Base-by-base conservation (phyloP, 495 filamentous ascomycete genomes). In the Xylaria sp. region DNA sequence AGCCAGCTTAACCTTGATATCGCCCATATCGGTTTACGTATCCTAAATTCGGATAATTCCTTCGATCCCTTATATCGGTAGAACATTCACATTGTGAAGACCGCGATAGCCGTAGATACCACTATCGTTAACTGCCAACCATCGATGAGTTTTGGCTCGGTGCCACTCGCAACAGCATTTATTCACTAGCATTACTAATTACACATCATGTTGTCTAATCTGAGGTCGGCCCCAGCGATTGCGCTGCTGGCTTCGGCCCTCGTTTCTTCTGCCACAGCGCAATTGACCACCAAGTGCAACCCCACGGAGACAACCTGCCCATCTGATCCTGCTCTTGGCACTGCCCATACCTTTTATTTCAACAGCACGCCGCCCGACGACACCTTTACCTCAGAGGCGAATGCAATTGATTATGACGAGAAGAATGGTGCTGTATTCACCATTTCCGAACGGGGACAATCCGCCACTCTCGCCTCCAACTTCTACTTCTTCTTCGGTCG, bases 401-500 rank as follows among this genome's bases (percentile, higher is more conserved):
- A 88, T 68, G 74, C 78, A 6, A 83, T 93, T 69, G 81, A 72
- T 40, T 92, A 87, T 72, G 84, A 82, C 40, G 73, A 75, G 29
- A 78, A 87, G 61, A 73, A 85, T 17, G 91, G 91, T 44, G 91
- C 90, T 41, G 86, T 85, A 65, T 93, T 97, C 85, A 92, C 88
- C 61, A 87, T 97, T 78, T 80, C 76, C 75, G 89, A 93, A 82
- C 81, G 86, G 70, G 88, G 88, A 70, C 90, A 96, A 74, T 88
- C 91, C 4, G 92, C 93, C 19, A 93, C 92, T 43, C 88, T 97
- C 73, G 83, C 88, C 61, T 88, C 91, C 46, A 85, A 90, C 70
- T 93, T 90, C 77, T 93, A 92, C 83, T 88, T 95, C 84, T 90
- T 94, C 81, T 94, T 90, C 74, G 93, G 93, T 53, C 85, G 87